These are phyloP conservation scores for Fragilariopsis cylindrus DNA, from an alignment of 108 stramenopile genomes.

Conservation along the genomic window DNA sequence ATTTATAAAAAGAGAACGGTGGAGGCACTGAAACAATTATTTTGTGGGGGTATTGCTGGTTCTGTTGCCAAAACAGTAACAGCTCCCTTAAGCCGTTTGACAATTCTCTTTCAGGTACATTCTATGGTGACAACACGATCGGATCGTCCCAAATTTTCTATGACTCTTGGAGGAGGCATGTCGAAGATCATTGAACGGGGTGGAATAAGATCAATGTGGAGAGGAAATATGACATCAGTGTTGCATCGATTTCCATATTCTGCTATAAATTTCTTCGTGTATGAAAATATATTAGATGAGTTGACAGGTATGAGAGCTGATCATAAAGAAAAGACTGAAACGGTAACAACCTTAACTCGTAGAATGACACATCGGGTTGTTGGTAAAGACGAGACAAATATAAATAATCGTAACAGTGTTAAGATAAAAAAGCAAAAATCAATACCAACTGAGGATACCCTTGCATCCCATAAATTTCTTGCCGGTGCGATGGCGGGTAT, in stretches of 20 bases:
- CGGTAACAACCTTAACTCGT: conserved; percentile 28
- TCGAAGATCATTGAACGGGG: conserved; percentile 84
- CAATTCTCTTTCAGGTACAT: conserved; percentile 92
- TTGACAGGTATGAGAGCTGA: conserved; percentile 52
- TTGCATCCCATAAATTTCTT: conserved; percentile 68
- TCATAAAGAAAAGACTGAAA: conserved; percentile 54
- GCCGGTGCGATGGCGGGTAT: conserved; percentile 87
- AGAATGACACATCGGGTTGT: conserved; percentile 30
- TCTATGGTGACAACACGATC: conserved; percentile 87
- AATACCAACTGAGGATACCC: conserved; percentile 12
- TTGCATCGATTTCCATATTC: conserved; percentile 93
- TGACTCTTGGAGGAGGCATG: conserved; percentile 64
- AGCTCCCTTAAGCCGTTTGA: conserved; percentile 87
- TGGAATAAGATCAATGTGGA: conserved; percentile 86
- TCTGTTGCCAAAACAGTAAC: conserved; percentile 92
- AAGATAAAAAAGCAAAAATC: conserved; percentile 4
- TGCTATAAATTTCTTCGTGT: conserved; percentile 92
- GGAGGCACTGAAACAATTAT: conserved; percentile 83
- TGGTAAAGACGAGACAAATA: conserved; percentile 29
- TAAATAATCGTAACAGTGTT: background rate
- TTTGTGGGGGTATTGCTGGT: conserved; percentile 94
- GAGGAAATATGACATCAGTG: conserved; percentile 91
- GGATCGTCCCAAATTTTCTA: conserved; percentile 82
- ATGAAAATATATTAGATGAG: conserved; percentile 80
- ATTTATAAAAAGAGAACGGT: conserved; percentile 51